These are phyloP conservation scores for Phytopythium chamaehyphon DNA, from an alignment of 352 stramenopile species.

Conservation along the genomic window DNA sequence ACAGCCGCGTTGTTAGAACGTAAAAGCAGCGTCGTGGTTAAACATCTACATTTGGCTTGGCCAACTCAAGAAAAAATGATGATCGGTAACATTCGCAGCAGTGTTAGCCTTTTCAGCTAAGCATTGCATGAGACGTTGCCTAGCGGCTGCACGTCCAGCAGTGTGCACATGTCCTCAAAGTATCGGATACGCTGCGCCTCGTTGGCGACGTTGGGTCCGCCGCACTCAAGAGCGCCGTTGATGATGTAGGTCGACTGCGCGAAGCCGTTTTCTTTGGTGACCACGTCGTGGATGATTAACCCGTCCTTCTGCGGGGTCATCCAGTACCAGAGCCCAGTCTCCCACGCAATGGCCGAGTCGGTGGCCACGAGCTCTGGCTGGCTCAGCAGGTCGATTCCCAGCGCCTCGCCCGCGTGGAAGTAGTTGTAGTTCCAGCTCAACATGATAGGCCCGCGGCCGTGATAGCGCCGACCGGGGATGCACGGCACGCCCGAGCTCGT, in stretches of 20 bases:
- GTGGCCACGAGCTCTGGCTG: slow-evolving; percentile 36
- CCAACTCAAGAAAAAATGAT: no score
- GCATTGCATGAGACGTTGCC: slow-evolving; percentile 33
- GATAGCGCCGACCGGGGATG: slow-evolving; percentile 30
- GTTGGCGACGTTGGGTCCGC: slow-evolving; percentile 28
- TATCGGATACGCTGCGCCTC: slow-evolving; percentile 34
- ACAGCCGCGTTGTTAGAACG: no score
- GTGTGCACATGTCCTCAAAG: slow-evolving; percentile 23
- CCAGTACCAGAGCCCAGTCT: slow-evolving; percentile 53
- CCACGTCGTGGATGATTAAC: slow-evolving; percentile 38
- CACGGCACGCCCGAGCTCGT: slow-evolving; percentile 23
- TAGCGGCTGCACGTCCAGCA: slow-evolving; percentile 23
- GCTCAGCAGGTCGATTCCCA: slow-evolving; percentile 33
- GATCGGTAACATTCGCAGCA: no score
- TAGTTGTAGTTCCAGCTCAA: slow-evolving; percentile 63
- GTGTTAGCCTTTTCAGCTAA: no score
- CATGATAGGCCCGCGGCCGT: slow-evolving; percentile 48
- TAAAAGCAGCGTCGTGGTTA: no score
- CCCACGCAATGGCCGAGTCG: slow-evolving; percentile 30
- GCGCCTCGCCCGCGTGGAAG: slow-evolving; percentile 24
- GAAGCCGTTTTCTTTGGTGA: slow-evolving; percentile 30
- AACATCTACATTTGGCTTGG: no score
- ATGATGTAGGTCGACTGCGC: slow-evolving; percentile 39
- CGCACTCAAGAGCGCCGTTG: slow-evolving; percentile 45
- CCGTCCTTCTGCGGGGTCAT: slow-evolving; percentile 35